Evolutionary conservation across 768 basidiomycete species (phyloP), one percentile per base, ranked within the genome.

Genomic region (Lactifluus pinguis): DNA sequence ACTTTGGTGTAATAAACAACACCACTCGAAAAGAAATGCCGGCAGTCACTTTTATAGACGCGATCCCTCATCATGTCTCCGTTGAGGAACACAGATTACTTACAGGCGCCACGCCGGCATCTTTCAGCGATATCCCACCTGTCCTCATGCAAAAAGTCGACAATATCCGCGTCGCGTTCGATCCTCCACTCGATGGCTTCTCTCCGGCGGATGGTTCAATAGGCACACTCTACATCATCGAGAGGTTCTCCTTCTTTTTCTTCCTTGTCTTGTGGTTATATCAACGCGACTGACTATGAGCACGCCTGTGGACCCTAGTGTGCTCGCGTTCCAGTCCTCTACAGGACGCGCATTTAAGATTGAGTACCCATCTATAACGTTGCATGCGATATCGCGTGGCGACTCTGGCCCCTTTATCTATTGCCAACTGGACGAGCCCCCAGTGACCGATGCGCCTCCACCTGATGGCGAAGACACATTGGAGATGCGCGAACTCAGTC

Each of bases 371-470:
- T 77, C 86, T 6, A 89, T 99, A 69, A 95, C 92, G 1, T 81
- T 99, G 2, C 97, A 99, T 68, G 97, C 97, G 29, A 81, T 95
- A 56, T 91, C 93, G 0, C 85, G 92, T 49, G 79, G 80, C 3
- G 81, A 83, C 47, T 61, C 73, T 9, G 79, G 77, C 0, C 85
- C 89, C 4, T 87, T 84, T 7, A 81, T 98, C 69, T 98, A 98
- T 72, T 97, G 94, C 70, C 97, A 99, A 67, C 81, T 98, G 11
- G 95, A 97, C 67, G 92, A 92, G 53, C 73, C 74, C n/a, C 74
- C 70, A 19, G 68, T 65, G 6, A 60, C 64, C 30, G 64, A 66
- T 45, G 64, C 63, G 11, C 48, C 62, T 25, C 64, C 66, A 25
- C 67, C 70, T 15, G 72, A 78, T 34, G 72, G 71, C 30, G 77